These are phyloP conservation scores for Fusarium devonianum DNA, from an alignment of 2,329 filamentous ascomycete genomes.

Conservation along the genomic window DNA sequence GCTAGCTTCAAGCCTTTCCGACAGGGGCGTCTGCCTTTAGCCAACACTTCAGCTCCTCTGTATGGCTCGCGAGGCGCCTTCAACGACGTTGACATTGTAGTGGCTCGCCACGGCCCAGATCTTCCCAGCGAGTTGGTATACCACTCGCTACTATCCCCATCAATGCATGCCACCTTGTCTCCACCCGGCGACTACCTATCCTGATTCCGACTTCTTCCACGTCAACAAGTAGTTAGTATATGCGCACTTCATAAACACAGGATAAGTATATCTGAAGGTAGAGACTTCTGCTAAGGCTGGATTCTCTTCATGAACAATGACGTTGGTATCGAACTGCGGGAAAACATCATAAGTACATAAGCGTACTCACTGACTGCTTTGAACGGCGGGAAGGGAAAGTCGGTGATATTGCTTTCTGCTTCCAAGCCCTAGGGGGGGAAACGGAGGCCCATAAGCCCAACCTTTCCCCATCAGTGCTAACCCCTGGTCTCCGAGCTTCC, in stretches of 20 bases:
- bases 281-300: no score
- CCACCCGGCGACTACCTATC: conserved; percentile 27
- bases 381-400: conserved; percentile 14
- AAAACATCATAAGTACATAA: no score
- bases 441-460: conserved; percentile 5
- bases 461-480: conserved; percentile 30
- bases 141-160: conserved; percentile 28
- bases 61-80: conserved; percentile 13
- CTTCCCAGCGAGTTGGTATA: conserved; percentile 39
- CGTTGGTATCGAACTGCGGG: no score
- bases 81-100: conserved; percentile 16
- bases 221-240: conserved; percentile 10
- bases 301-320: no score
- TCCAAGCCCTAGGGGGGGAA: conserved; percentile 2
- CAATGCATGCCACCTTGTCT: conserved; percentile 13
- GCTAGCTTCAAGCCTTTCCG: conserved; percentile 18
- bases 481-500: conserved; percentile 18
- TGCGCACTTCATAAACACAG: no score
- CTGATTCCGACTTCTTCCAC: conserved; percentile 3
- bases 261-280: no score
- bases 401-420: conserved; percentile 15
- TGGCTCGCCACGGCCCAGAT: conserved; percentile 28
- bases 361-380: no score
- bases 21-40: conserved; percentile 27
- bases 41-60: conserved; percentile 10